phyloP scores from a whole-genome alignment of 2,329 filamentous ascomycete species.

The Sporothrix inflata region DNA sequence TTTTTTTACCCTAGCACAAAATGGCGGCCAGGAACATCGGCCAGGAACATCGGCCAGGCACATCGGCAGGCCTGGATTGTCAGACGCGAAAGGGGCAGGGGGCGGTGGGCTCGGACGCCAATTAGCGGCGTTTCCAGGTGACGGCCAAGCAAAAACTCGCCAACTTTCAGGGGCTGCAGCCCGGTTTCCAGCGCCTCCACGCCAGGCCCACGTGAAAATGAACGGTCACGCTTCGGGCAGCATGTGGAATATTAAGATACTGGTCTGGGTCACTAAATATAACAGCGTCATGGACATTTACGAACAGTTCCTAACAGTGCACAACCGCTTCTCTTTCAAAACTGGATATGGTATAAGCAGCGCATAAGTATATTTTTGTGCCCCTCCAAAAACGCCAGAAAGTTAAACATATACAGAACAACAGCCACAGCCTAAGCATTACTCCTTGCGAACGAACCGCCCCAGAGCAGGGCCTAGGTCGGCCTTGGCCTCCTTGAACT shows the following conservation, averaged over 20 bases:
- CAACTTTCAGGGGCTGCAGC: not conserved
- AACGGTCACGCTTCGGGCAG: not conserved
- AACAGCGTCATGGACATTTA: not conserved
- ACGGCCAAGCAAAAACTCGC: not conserved
- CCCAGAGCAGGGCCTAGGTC: slow-evolving; percentile 84
- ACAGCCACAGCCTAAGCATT: slow-evolving; percentile 32
- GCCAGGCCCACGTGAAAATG: slow-evolving; percentile 5
- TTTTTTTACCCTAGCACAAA: slow-evolving; percentile 14
- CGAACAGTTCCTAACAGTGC: not conserved
- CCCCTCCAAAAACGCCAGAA: slow-evolving; percentile 6
- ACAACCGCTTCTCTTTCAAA: not conserved
- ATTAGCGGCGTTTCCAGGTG: slow-evolving; percentile 1
- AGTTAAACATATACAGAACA: not conserved
- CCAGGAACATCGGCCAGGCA: not conserved
- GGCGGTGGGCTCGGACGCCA: not conserved
- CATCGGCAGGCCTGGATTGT: not conserved
- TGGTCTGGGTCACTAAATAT: not conserved
- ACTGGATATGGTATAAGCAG: not conserved
- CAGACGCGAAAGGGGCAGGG: slow-evolving; percentile 10
- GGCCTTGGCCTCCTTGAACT: slow-evolving; percentile 64
- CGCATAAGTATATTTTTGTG: slow-evolving; percentile 1
- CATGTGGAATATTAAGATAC: not conserved
- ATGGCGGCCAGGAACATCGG: not conserved
- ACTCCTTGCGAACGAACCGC: slow-evolving; percentile 77
- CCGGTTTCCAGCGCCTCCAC: not conserved